A percentile compares a stretch with the other conserved stretches of the same genome.
Conservation (phyloP, 768 basidiomycete species). For the Gelatoporia subvermispora region DNA sequence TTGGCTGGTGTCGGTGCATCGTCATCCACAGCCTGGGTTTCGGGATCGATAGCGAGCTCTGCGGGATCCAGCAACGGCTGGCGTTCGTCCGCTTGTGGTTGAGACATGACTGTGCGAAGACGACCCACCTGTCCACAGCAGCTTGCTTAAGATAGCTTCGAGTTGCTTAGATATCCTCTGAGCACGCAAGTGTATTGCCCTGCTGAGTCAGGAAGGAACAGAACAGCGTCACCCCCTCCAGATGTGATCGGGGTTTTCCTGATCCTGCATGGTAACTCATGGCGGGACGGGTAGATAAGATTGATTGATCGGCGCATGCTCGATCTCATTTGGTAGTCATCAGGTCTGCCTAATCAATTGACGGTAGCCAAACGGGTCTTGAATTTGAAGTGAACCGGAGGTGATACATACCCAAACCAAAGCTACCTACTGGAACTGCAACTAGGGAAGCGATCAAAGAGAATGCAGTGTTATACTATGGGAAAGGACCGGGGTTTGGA, state of each 20-base stretch:
- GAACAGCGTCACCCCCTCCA: too few species aligned
- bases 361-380: too few species aligned
- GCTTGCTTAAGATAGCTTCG: background rate
- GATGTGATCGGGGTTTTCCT: too few species aligned
- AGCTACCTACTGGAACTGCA: background rate
- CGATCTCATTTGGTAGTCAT: too few species aligned
- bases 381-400: too few species aligned
- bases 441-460: background rate
- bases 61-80: slow-evolving; percentile 11
- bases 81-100: slow-evolving; percentile 10
- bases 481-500: background rate
- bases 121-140: background rate
- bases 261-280: too few species aligned
- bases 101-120: background rate
- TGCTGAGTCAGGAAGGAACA: too few species aligned
- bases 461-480: background rate
- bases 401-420: background rate
- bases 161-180: too few species aligned
- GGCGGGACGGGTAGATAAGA: too few species aligned
- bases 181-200: too few species aligned
- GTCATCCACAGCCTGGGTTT: slow-evolving; percentile 9
- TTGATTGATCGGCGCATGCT: too few species aligned
- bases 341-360: too few species aligned
- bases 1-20: slow-evolving; percentile 9
- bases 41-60: background rate